A percentile compares a stretch with the other conserved stretches of the same genome.
Evolutionary conservation across 2,329 filamentous ascomycete species (phyloP).

Genomic region (Beauveria bassiana): DNA sequence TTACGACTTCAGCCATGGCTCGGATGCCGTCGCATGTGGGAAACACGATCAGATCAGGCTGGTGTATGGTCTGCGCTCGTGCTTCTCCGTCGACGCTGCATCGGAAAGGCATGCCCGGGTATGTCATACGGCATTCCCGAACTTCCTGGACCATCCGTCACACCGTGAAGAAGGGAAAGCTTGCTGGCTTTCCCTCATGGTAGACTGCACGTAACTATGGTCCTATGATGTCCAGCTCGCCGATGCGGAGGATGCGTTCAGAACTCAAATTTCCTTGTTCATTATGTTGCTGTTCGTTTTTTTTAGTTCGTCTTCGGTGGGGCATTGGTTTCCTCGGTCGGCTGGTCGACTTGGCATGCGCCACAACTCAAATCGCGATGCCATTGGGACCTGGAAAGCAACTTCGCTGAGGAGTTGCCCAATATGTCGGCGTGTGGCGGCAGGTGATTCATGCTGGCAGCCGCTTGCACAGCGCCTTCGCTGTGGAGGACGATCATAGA

Average conservation of each 20-base stretch:
- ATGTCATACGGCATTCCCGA: conserved; percentile 1
- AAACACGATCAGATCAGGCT: not conserved
- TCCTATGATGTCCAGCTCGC: not conserved
- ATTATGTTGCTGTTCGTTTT: conserved; percentile 24
- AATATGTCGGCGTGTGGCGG: not conserved
- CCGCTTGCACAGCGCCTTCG: not conserved
- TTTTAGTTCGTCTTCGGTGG: conserved; percentile 15
- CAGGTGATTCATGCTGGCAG: not conserved
- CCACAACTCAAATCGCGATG: not conserved
- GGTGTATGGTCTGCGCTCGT: not conserved
- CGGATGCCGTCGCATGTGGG: conserved; percentile 23
- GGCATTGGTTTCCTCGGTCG: conserved; percentile 16
- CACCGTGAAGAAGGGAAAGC: not conserved
- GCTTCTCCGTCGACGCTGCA: not conserved
- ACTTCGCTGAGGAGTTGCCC: not conserved
- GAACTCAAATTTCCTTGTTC: conserved; percentile 9
- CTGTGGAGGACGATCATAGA: not conserved
- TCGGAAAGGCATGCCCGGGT: conserved; percentile 12
- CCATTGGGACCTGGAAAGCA: not conserved
- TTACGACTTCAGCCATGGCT: conserved; percentile 32
- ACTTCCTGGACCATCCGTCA: conserved; percentile 1
- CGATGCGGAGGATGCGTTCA: conserved; percentile 7
- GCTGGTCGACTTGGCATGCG: not conserved
- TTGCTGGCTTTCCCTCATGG: not conserved
- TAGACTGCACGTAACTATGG: conserved; percentile 3